Evolutionary conservation across 352 stramenopile genomes (phyloP), one percentile per base, ranked within the genome.

Genomic region (Paralagenidium karlingii): DNA sequence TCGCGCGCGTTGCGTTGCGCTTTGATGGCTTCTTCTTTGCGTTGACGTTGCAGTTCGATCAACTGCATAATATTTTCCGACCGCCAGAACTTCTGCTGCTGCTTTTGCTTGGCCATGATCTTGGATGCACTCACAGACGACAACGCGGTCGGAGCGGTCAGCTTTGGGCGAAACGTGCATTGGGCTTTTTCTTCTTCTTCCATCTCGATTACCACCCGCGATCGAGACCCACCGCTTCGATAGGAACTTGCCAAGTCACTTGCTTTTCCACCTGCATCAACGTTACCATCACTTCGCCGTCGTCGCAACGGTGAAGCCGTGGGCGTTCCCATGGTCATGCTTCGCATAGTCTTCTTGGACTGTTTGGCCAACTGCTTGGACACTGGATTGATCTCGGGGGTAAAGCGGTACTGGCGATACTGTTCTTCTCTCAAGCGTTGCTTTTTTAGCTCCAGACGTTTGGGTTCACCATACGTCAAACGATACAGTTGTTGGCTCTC

Each of bases 371-470:
- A 53, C 1, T 57, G 71, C 31, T 75, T 70, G 0, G 75, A 90
- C 1, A 93, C 51, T 0, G 60, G 53, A 46, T 91, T 93, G 29
- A 91, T 85, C 38, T 66, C 44, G 1, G 80, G 77, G 18, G 87
- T 82, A 55, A 87, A 88, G 1, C 64, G 60, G 24, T 60, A 87
- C 43, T 90, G 55, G 15, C 51, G 34, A 34, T 74, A 64, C 8
- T 70, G 45, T 24, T 82, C 47, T 21, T 84, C 66, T 0, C 71
- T 58, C 13, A 82, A 16, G 10, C 49, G 58, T 24, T 82, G 65
- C 18, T 79, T 82, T 28, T 74, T 71, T 8, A 79, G 26, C 43
- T 84, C 70, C 13, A 49, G 53, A 10, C 73, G 50, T 33, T 61
- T 60, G 6, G 68, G 69, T 20, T 84, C 68, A 18, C 77, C 60